Evolutionary conservation across 2,329 filamentous ascomycete species (phyloP), one percentile per base, ranked within the genome.

Genomic region (Phyllachora maydis): DNA sequence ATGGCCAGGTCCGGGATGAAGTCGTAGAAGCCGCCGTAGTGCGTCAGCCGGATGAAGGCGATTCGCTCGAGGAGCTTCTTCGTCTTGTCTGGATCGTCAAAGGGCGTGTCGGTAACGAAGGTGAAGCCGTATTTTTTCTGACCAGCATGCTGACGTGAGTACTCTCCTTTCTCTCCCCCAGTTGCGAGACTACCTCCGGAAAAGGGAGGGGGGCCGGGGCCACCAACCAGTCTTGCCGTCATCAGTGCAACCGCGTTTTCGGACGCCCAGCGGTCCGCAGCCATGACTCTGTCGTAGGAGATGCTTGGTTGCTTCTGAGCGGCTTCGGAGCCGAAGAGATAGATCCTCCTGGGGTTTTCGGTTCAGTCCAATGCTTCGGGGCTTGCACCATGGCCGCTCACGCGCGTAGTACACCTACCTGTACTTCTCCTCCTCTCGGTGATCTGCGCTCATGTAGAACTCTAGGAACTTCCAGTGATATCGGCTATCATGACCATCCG

Each of bases 1-100:
- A 74, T 74, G 14, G 79, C 73, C 13, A 93, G 62, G 45, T 93
- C 77, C 4, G 83, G 75, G 1, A 78, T 77, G 45, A 95, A 95
- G 47, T 93, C 85, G 37, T 64, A 65, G 40, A 62, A 61, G 28
- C 50, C 66, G 52, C 79, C 85, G 45, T 95, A 98, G 43, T 95
- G 88, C 0, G 88, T 98, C 30, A 73, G 59, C 11, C 83, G 67
- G 36, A 95, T 83, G 32, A 85, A 85, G 0, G 81, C 67, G 32
- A 98, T 90, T 26, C 69, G 66, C 39, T 78, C 63, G 3, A 95
- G 55, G 1, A 93, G 56, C n/a, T 52, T 43, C 45, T 85, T 49
- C 0, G 83, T 93, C 5, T 70, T 61, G 32, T 71, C 57, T 0
- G 79, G 75, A 4, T 59, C 59, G 2, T 67, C 52, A 8, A 41